These are phyloP conservation scores for Arabidopsis arenosa DNA, from an alignment of 345 rosid genomes.

Conservation along the genomic window DNA sequence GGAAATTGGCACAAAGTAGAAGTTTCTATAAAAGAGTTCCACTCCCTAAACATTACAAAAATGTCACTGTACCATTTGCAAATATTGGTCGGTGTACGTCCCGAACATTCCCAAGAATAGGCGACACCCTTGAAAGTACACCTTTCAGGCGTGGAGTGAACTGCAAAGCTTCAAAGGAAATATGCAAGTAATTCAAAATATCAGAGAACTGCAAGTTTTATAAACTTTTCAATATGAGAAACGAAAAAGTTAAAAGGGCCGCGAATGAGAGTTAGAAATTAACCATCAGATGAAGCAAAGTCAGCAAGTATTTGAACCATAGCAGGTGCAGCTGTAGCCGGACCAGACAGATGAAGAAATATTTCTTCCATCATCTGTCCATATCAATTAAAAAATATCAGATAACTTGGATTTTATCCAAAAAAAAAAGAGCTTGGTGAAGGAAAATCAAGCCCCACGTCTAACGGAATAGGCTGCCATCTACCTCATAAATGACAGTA, in stretches of 20 bases:
- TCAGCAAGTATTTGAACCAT: slow-evolving; percentile 98
- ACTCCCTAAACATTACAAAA: slow-evolving; percentile 15
- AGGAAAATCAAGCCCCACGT: slow-evolving; percentile 1
- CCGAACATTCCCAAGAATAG: slow-evolving; percentile 89
- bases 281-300: slow-evolving; percentile 96
- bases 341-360: slow-evolving; percentile 75
- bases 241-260: slow-evolving; percentile 18
- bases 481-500: slow-evolving; percentile 21
- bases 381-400: slow-evolving; percentile 29
- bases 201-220: slow-evolving; percentile 38
- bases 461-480: slow-evolving; percentile 21
- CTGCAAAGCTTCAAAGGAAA: slow-evolving; percentile 80
- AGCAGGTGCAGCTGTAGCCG: slow-evolving; percentile 79
- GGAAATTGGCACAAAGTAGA: neutral
- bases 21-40: slow-evolving; percentile 3
- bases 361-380: slow-evolving; percentile 97
- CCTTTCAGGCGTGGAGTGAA: slow-evolving; percentile 92
- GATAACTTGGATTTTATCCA: slow-evolving; percentile 11
- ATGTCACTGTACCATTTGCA: slow-evolving; percentile 74
- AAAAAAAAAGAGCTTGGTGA: slow-evolving; percentile 9
- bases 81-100: slow-evolving; percentile 88
- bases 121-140: slow-evolving; percentile 83
- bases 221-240: slow-evolving; percentile 21
- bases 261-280: slow-evolving; percentile 42
- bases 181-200: slow-evolving; percentile 47